Evolutionary conservation across 306 rosid species (phyloP), one percentile per base, ranked within the genome.

Genomic region (Geum urbanum): DNA sequence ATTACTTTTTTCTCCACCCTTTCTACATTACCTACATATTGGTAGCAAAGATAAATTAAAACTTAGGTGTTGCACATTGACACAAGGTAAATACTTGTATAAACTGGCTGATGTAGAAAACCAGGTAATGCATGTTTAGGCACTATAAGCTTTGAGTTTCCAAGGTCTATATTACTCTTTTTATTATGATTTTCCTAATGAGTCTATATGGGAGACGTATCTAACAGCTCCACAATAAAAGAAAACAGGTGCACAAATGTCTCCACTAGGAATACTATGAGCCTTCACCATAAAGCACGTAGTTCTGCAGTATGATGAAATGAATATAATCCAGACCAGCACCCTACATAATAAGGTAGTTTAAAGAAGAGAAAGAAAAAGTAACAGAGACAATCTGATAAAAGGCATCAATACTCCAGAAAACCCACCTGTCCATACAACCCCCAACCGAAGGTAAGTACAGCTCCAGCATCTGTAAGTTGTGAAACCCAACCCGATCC

Each of bases 361-460:
- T 51, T 41, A 56, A 32, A 15, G 20, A 47, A 40, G 58, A 39
- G 51, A 62, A 11, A 56, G 24, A 24, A 20, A 18, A 37, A 9
- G 53, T 35, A 62, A 18, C 46, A 15, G 41, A 46, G 18, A 52
- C 65, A 67, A n/a, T 18, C 66, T 46, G 14, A 58, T 44, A 41
- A 39, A 65, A 66, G 9, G 9, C 22, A 19, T 37, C 12, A 45
- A 11, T 15, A 37, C 49, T 37, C 73, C 78, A 60, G 72, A 67
- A 63, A 70, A 83, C 80, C 82, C 86, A 92, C 98, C 96, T 92
- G 98, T 83, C 98, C 98, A 73, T 92, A 88, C 18, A 92, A 83
- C 69, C 98, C 96, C 98, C 98, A 92, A 63, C 98, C 98, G 56
- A 92, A 92, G 16, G 86, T 80, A 69, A 92, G 92, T 70, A 92